These are phyloP conservation scores for Thielaviopsis euricoi DNA, from an alignment of 2,329 filamentous ascomycete species.

Conservation along the genomic window DNA sequence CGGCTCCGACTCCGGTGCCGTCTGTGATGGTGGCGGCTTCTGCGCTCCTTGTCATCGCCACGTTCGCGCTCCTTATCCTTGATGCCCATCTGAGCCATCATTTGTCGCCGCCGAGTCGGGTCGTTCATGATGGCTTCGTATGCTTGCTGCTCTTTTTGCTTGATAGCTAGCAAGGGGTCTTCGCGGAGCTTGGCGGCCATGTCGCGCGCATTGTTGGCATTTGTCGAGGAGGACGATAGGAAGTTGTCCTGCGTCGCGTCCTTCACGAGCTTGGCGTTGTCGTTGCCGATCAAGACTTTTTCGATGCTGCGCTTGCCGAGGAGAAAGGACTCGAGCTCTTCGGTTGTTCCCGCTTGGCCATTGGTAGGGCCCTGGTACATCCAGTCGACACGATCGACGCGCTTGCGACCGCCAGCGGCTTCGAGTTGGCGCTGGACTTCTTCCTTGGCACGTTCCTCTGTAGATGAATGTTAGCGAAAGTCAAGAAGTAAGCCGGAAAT, in stretches of 20 bases:
- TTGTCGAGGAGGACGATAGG: slow-evolving; percentile 34
- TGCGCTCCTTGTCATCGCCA: slow-evolving; percentile 21
- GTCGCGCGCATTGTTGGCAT: slow-evolving; percentile 61
- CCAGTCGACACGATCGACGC: slow-evolving; percentile 80
- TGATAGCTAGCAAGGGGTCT: slow-evolving; percentile 85
- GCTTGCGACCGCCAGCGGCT: slow-evolving; percentile 66
- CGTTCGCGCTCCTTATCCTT: slow-evolving; percentile 30
- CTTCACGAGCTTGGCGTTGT: slow-evolving; percentile 69
- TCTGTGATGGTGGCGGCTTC: slow-evolving; percentile 2
- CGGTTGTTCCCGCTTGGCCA: slow-evolving; percentile 58
- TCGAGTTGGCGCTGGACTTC: slow-evolving; percentile 84
- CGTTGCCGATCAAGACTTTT: slow-evolving; percentile 59
- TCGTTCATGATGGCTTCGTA: slow-evolving; percentile 70
- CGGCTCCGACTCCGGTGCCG: slow-evolving; percentile 5
- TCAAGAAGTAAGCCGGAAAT: neutral
- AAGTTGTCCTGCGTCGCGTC: slow-evolving; percentile 42
- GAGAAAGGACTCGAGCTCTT: slow-evolving; percentile 87
- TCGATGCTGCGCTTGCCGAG: slow-evolving; percentile 88
- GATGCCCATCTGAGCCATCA: slow-evolving; percentile 48
- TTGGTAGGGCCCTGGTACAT: slow-evolving; percentile 85
- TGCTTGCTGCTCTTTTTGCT: slow-evolving; percentile 72
- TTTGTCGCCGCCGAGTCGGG: slow-evolving; percentile 47
- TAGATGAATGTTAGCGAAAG: neutral
- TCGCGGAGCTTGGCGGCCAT: slow-evolving; percentile 74
- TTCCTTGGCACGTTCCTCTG: slow-evolving; percentile 77